Base-by-base conservation (phyloP, 805 yeast genomes). In the Metschnikowia lunata region DNA sequence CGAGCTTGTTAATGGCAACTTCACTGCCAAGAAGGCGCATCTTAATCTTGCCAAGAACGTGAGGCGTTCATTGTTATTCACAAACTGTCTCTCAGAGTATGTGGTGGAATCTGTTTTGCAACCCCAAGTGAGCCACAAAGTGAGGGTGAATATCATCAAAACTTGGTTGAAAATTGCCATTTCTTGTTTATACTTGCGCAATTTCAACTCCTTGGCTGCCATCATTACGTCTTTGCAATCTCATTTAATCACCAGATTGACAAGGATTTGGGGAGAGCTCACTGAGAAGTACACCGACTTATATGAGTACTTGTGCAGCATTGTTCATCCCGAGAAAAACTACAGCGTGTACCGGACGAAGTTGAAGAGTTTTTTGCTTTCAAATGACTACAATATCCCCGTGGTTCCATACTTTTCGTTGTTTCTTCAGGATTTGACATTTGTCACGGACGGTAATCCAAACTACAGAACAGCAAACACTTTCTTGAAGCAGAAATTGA, bases 361-460 rank as follows among this genome's bases (percentile, higher is more conserved):
- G 54, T 58, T 86, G 42, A 72, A 74, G 43, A 78, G 78, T 54
- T 75, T 83, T 42, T 63, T 82, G 48, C 69, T 65, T 13, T 55
- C 72, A 14, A 71, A 76, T 38, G 78, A 75, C 33, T 64, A 64
- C 59, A 75, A 67, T 46, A 67, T 80, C 15, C 88, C 90, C 0
- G 75, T 80, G 15, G 90, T 86, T 31, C 95, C 95, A 13, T 86
- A 85, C 58, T 73, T 85, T 45, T 82, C 85, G 37, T 64, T 86
- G 42, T 85, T 83, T 60, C 66, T 86, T 36, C 93, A 84, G 62
- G 95, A 86, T 62, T 69, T 86, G 55, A 85, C 90, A 0, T 85
- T 85, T 64, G 79, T 85, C n/a, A 76, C 81, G 40, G 95, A 86
- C 53, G 91, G 93, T n/a, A 85, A 85, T 58, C 75, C 84, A 33